Evolutionary conservation across 2,329 filamentous ascomycete genomes (phyloP), one percentile per base, ranked within the genome.

Genomic region (Cladosporium halotolerans): DNA sequence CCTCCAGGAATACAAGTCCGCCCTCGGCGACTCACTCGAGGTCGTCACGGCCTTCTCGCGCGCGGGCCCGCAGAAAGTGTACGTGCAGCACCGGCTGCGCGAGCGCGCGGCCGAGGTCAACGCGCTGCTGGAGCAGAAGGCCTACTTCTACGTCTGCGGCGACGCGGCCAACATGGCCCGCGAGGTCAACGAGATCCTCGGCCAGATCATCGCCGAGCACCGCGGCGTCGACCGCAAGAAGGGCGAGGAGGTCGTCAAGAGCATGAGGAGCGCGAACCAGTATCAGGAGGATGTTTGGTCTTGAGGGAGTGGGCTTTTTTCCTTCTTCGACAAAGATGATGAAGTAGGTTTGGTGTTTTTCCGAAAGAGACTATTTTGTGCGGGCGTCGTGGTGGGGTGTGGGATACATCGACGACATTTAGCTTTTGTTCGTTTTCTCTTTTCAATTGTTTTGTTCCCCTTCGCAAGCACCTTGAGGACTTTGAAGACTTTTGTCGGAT

Each of bases 91-190:
- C 73, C 82, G 88, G 57, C 79, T 99, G 56, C 86, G 88, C 73
- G 89, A 97, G 71, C 79, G 84, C 47, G 84, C 88, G 55, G 81
- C 88, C 64, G 83, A 96, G 64, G 80, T 99, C 73, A 92, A 95
- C 73, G 84, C 92, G 60, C 82, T 99, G 1, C 79, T 99, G 9
- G 79, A 86, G 71, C 88, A 91, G 70, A 85, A 85, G 67, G 93
- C 89, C 4, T 96, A 93, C 73, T 91, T 99, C 71, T 99, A 99
- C 70, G 92, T 99, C 55, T 99, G 95, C 66, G 93, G 93, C 74
- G 93, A 99, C 68, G 95, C 95, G 0, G 88, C 93, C 53, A 91
- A 96, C 76, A 96, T 78, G 72, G 72, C 73, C 11, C 64, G 70
- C 31, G 73, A 75, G 60, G 72, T 75, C 32, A 68, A 95, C 70